Conservation (phyloP, 495 filamentous ascomycete species). For the Penicillium desertorum region DNA sequence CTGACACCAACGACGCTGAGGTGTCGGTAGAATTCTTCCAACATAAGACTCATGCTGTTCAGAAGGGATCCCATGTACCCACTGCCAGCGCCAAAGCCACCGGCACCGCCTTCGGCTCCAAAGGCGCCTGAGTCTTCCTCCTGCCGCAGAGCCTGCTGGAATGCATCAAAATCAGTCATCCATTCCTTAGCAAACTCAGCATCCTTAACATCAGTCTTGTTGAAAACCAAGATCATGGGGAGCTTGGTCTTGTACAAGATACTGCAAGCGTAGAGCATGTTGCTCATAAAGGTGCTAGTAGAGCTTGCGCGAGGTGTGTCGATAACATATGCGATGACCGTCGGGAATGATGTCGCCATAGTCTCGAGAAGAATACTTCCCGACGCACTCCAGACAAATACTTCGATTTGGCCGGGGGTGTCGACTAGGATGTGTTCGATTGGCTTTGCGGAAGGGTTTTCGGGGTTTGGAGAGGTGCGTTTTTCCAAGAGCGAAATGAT, state of each 20-base stretch:
- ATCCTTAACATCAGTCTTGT: conserved; percentile 94
- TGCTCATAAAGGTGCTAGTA: conserved; percentile 97
- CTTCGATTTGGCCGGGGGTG: conserved; percentile 96
- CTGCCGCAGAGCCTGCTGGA: conserved; percentile 77
- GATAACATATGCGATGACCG: conserved; percentile 94
- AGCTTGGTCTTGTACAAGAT: conserved; percentile 98
- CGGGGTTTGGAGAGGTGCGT: conserved; percentile 65
- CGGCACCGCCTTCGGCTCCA: conserved; percentile 65
- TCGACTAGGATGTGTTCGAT: conserved; percentile 89
- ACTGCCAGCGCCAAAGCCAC: conserved; percentile 65
- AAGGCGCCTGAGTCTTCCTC: conserved; percentile 80
- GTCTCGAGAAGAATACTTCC: conserved; percentile 92
- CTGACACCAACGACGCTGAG: conserved; percentile 90
- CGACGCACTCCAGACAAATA: conserved; percentile 95
- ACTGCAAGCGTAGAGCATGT: conserved; percentile 98
- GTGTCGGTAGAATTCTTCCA: conserved; percentile 96
- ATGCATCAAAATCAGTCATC: conserved; percentile 99
- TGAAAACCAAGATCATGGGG: conserved; percentile 98
- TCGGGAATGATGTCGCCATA: conserved; percentile 88
- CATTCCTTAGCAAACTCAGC: conserved; percentile 93
- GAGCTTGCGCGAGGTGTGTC: conserved; percentile 91
- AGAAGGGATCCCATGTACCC: conserved; percentile 97
- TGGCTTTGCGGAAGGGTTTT: conserved; percentile 57
- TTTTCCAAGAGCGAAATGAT: conserved; percentile 88
- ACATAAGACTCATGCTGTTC: conserved; percentile 95